Conservation (phyloP, 2,329 filamentous ascomycete genomes). For the Kalaharituber pfeilii region DNA sequence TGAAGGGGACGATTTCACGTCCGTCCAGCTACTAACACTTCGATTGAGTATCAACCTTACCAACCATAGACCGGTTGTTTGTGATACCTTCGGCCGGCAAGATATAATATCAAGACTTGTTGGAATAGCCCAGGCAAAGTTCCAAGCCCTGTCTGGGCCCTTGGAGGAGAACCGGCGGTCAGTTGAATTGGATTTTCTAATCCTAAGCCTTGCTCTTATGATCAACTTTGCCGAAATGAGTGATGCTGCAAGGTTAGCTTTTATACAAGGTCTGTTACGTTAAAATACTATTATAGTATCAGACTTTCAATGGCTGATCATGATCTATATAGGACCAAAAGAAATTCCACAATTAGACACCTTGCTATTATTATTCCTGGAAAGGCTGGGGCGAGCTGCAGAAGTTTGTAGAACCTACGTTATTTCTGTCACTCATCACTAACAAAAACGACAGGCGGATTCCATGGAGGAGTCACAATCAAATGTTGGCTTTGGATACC, state of each 20-base stretch:
- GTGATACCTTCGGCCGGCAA: constrained; percentile 28
- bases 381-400: constrained; percentile 32
- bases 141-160: constrained; percentile 18
- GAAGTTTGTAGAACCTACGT: constrained; percentile 31
- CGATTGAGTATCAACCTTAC: constrained; percentile 35
- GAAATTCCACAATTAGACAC: constrained; percentile 28
- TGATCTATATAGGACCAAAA: constrained; percentile 13
- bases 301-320: constrained; percentile 1
- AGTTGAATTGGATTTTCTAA: constrained; percentile 34
- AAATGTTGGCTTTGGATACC: constrained; percentile 46
- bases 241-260: constrained; percentile 30
- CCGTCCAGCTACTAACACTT: constrained; percentile 26
- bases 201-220: constrained; percentile 42
- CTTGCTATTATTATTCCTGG: constrained; percentile 34
- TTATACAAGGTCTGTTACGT: constrained; percentile 24
- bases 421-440: neutral
- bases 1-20: constrained; percentile 9
- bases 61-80: constrained; percentile 32
- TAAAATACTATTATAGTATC: neutral
- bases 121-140: constrained; percentile 12
- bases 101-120: constrained; percentile 13
- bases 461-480: constrained; percentile 36
- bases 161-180: constrained; percentile 29
- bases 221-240: constrained; percentile 47
- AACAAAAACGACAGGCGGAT: constrained; percentile 24